These are phyloP conservation scores for Aspergillus sclerotioniger DNA, from an alignment of 495 filamentous ascomycete species.

Conservation along the genomic window DNA sequence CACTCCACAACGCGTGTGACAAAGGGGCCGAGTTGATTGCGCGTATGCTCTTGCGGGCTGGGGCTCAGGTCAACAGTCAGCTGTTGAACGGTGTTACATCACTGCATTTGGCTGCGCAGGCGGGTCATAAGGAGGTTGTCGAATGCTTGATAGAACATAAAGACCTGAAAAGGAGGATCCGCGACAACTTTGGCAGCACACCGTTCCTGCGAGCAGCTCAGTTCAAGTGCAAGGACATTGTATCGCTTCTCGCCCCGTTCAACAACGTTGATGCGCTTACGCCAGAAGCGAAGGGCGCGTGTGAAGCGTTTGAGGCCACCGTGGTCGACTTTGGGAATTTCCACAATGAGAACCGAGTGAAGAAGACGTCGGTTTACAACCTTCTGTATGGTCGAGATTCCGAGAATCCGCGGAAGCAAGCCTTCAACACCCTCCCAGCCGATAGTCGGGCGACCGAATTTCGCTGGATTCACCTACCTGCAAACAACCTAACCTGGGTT, in stretches of 20 bases:
- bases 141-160: constrained; percentile 47
- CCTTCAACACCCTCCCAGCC: constrained; percentile 51
- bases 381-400: constrained; percentile 60
- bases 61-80: constrained; percentile 55
- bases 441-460: constrained; percentile 57
- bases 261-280: constrained; percentile 52
- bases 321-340: constrained; percentile 69
- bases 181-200: constrained; percentile 63
- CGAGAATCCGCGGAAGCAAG: constrained; percentile 49
- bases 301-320: constrained; percentile 62
- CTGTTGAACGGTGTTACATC: constrained; percentile 60
- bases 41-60: constrained; percentile 45
- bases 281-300: constrained; percentile 54
- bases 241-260: constrained; percentile 54
- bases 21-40: constrained; percentile 52
- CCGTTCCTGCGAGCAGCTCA: constrained; percentile 60
- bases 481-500: constrained; percentile 60
- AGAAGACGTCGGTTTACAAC: constrained; percentile 55
- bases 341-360: constrained; percentile 59
- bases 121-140: constrained; percentile 57
- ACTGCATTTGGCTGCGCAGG: constrained; percentile 61
- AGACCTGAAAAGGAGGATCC: constrained; percentile 45
- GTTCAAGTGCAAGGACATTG: constrained; percentile 56
- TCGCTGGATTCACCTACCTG: constrained; percentile 69
- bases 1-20: constrained; percentile 63